A percentile compares a stretch with the other conserved stretches of the same genome.
Conservation (phyloP, 495 filamentous ascomycete genomes). For the Evansstolkia leycettana region DNA sequence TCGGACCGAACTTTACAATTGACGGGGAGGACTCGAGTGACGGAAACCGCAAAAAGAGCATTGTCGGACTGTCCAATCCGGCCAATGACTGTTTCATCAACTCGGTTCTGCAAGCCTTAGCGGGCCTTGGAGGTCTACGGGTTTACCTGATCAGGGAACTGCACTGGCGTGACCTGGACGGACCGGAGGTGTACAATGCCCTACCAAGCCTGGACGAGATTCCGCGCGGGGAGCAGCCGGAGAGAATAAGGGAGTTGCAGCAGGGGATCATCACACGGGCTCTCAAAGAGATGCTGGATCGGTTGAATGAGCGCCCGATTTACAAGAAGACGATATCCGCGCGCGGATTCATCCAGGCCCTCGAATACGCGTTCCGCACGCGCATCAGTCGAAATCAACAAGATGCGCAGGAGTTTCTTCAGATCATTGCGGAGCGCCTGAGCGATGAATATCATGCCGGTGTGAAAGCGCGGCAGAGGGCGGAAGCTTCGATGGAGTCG, state of each 20-base stretch:
- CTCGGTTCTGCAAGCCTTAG: slow-evolving; percentile 85
- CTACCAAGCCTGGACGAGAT: slow-evolving; percentile 35
- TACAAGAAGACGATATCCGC: slow-evolving; percentile 91
- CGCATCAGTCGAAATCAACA: slow-evolving; percentile 90
- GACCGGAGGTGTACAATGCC: slow-evolving; percentile 53
- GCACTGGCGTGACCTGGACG: slow-evolving; percentile 69
- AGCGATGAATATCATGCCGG: slow-evolving; percentile 90
- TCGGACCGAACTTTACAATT: slow-evolving; percentile 88
- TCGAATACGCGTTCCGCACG: slow-evolving; percentile 80
- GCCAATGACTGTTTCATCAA: slow-evolving; percentile 99
- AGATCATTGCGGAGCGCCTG: slow-evolving; percentile 82
- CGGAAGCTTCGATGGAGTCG: slow-evolving; percentile 9
- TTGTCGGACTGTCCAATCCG: slow-evolving; percentile 79
- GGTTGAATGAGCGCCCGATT: slow-evolving; percentile 87
- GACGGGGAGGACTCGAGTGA: slow-evolving; percentile 58
- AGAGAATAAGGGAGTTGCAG: slow-evolving; percentile 64
- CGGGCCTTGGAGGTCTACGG: slow-evolving; percentile 86
- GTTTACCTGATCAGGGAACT: slow-evolving; percentile 81
- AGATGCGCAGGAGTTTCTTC: slow-evolving; percentile 96
- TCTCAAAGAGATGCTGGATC: slow-evolving; percentile 83
- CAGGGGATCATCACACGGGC: slow-evolving; percentile 73
- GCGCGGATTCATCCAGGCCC: slow-evolving; percentile 57
- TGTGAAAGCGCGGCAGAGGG: slow-evolving; percentile 47
- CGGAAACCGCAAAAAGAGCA: slow-evolving; percentile 65
- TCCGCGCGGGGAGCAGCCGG: slow-evolving; percentile 30